Evolutionary conservation across 1,284 basidiomycete species (phyloP).

Genomic region (Ganoderma sp.): DNA sequence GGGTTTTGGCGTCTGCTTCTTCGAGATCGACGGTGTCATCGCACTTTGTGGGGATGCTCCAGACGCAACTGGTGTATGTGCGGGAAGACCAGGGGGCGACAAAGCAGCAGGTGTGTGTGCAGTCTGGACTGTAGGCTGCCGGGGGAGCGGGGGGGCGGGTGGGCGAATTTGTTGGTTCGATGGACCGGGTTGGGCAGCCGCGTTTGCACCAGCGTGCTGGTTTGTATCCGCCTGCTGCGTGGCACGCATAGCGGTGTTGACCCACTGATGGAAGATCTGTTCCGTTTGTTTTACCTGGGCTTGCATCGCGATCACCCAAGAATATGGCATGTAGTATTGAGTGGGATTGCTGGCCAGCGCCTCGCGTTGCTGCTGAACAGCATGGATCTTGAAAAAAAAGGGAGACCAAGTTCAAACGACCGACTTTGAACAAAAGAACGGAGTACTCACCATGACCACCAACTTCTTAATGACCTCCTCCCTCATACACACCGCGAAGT

Average conservation of each 20-base stretch:
- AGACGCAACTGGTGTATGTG: conserved; percentile 15
- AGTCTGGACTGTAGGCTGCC: conserved; percentile 8
- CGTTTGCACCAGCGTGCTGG: conserved; percentile 1
- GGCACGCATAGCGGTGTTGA: conserved; percentile 3
- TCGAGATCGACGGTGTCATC: conserved; percentile 22
- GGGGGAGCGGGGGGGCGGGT: conserved; percentile 6
- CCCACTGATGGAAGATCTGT: conserved; percentile 45
- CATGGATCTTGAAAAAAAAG: conserved; percentile 50
- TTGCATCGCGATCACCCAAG: conserved; percentile 54
- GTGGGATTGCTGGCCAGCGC: conserved; percentile 50
- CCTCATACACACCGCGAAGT: conserved; percentile 52
- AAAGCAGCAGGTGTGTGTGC: conserved; percentile 14
- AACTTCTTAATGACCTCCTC: conserved; percentile 54
- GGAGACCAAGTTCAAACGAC: neutral
- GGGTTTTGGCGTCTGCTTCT: conserved; percentile 29
- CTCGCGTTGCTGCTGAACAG: conserved; percentile 57
- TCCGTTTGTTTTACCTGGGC: conserved; percentile 49
- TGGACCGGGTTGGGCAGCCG: conserved; percentile 2
- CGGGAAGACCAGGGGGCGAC: conserved; percentile 15
- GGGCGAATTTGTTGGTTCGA: conserved; percentile 9
- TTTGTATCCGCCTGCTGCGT: neutral
- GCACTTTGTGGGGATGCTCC: conserved; percentile 16
- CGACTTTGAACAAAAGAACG: conserved; percentile 13
- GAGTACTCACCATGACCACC: conserved; percentile 56
- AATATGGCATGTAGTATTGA: conserved; percentile 55